Evolutionary conservation across 768 basidiomycete genomes (phyloP).

Genomic region (Candolleomyces aberdarensis): DNA sequence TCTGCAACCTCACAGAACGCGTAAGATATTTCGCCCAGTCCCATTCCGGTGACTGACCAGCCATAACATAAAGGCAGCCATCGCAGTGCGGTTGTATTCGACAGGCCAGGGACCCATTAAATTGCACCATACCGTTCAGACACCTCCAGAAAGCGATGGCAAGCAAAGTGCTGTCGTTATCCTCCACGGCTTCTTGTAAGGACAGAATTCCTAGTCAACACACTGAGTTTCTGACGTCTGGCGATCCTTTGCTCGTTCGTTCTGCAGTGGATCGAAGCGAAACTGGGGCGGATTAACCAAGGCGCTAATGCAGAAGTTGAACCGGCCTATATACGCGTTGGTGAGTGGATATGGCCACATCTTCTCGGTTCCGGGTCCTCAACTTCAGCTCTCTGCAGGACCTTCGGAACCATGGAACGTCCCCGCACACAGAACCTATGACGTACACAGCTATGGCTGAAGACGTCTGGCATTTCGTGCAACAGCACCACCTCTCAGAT

Average conservation of each 20-base stretch:
- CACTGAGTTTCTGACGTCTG: background rate
- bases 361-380: background rate
- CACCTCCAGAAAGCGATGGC: conserved; percentile 3
- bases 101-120: background rate
- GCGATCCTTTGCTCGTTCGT: background rate
- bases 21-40: background rate
- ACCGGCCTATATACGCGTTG: conserved; percentile 70
- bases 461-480: conserved; percentile 71
- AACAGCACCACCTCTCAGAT: conserved; percentile 47
- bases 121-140: background rate
- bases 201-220: background rate
- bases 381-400: conserved; percentile 32
- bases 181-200: conserved; percentile 63
- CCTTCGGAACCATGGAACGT: conserved; percentile 85
- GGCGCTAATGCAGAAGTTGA: conserved; percentile 56
- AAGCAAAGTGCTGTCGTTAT: conserved; percentile 49
- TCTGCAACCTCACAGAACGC: background rate
- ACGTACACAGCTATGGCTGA: conserved; percentile 76
- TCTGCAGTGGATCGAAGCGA: conserved; percentile 74
- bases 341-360: conserved; percentile 22
- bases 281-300: conserved; percentile 86
- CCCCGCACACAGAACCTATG: conserved; percentile 72
- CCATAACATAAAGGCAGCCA: background rate
- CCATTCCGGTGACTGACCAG: background rate
- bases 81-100: background rate